These are phyloP conservation scores for Rhodotorula taiwanensis DNA, from an alignment of 768 basidiomycete genomes.

Conservation along the genomic window DNA sequence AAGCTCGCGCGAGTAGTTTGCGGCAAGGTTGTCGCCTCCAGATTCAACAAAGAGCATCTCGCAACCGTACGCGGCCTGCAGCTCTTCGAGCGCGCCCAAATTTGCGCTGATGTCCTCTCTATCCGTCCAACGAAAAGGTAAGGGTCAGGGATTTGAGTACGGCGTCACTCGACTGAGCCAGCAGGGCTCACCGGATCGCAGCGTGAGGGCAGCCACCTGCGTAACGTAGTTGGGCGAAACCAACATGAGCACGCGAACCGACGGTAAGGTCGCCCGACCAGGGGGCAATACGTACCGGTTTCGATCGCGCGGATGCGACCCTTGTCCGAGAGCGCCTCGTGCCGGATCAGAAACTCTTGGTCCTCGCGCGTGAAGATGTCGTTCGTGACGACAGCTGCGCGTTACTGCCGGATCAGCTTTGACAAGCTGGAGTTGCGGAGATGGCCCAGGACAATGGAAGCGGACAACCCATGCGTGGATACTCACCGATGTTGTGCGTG, in stretches of 20 bases:
- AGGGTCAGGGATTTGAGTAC: no score
- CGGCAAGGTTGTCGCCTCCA: constrained; percentile 88
- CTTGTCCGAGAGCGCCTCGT: constrained; percentile 72
- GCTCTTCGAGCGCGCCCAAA: constrained; percentile 85
- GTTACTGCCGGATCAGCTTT: no score
- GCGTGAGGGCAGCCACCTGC: constrained; percentile 84
- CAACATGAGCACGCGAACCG: no score
- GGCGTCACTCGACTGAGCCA: no score
- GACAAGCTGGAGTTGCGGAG: neutral
- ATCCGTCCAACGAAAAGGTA: no score
- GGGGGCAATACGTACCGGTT: constrained; percentile 67
- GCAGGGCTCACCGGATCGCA: constrained; percentile 61
- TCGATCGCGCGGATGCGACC: constrained; percentile 88
- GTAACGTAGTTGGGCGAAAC: neutral
- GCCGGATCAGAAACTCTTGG: constrained; percentile 91
- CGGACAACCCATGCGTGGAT: no score
- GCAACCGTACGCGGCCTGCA: constrained; percentile 83
- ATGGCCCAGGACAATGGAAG: no score
- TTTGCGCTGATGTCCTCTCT: constrained; percentile 93
- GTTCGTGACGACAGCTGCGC: constrained; percentile 93
- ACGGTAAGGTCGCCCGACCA: no score
- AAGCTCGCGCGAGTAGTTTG: constrained; percentile 91
- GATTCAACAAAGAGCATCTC: constrained; percentile 86
- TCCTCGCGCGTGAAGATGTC: constrained; percentile 96
- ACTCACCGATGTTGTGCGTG: constrained; percentile 79